Percentiles rank a stretch among this genome's conserved stretches.
Evolutionary conservation across 139 green algal species (phyloP).

Genomic region (Coelastrella sp.): DNA sequence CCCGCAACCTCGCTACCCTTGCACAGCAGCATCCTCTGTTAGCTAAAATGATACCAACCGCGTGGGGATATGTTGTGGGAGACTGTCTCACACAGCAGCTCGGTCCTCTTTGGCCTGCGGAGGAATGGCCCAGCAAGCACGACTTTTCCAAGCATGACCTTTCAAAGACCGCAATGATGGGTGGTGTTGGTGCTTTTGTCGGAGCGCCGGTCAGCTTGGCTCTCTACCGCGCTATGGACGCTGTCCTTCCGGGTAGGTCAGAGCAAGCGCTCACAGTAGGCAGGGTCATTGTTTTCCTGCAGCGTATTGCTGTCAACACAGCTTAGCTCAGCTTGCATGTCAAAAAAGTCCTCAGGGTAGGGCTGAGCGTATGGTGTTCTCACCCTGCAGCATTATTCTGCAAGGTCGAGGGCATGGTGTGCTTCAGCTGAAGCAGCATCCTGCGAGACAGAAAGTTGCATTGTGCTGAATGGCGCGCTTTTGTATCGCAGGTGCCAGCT

Average conservation of each 20-base stretch:
- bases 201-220: conserved; percentile 46
- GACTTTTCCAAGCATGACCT: conserved; percentile 33
- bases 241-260: not conserved
- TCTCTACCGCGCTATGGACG: conserved; percentile 49
- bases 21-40: not conserved
- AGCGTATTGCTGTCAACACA: too few species aligned
- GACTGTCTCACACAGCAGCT: conserved; percentile 40
- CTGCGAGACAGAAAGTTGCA: not conserved
- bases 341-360: not conserved
- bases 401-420: not conserved
- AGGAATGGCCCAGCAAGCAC: conserved; percentile 23
- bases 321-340: too few species aligned
- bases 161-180: conserved; percentile 39
- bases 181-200: conserved; percentile 39
- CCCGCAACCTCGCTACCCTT: not conserved
- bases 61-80: conserved; percentile 5
- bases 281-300: not conserved
- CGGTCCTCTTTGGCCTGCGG: conserved; percentile 9
- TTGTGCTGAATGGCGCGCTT: not conserved
- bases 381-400: not conserved
- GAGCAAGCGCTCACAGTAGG: not conserved
- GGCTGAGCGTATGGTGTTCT: not conserved
- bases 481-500: not conserved
- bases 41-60: not conserved
- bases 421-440: not conserved